phyloP scores from a whole-genome alignment of 2,329 filamentous ascomycete genomes.

The Knufia fluminis region DNA sequence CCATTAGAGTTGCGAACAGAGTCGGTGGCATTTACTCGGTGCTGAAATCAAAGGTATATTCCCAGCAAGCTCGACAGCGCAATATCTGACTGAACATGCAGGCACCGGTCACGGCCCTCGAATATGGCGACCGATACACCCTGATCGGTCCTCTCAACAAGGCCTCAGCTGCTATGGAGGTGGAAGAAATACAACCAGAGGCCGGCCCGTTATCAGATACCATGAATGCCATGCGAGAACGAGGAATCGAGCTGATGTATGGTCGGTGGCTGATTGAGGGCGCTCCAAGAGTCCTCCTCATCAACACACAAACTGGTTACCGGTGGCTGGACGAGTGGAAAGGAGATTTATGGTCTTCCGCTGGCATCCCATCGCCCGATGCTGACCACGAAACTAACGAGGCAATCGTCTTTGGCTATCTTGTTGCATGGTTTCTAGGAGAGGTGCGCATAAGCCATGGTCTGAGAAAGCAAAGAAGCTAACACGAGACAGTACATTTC shows the following conservation, averaged over 20 bases:
- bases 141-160: conserved; percentile 91
- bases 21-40: conserved; percentile 99
- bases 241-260: conserved; percentile 82
- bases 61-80: background rate
- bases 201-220: conserved; percentile 70
- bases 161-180: conserved; percentile 90
- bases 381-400: conserved; percentile 94
- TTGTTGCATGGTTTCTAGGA: conserved; percentile 96
- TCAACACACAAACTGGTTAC: conserved; percentile 92
- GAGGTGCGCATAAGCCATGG: conserved; percentile 55
- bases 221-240: conserved; percentile 85
- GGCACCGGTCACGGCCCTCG: conserved; percentile 89
- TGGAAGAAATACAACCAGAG: conserved; percentile 81
- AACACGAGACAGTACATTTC: conserved; percentile 63
- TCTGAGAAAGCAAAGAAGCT: conserved; percentile 7
- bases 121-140: conserved; percentile 96
- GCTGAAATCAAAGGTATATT: conserved; percentile 72
- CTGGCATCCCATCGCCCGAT: conserved; percentile 86
- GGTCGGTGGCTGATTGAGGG: conserved; percentile 97
- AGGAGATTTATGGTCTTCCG: conserved; percentile 82
- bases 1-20: conserved; percentile 30
- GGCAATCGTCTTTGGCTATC: conserved; percentile 91
- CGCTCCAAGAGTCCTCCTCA: conserved; percentile 82
- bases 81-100: background rate
- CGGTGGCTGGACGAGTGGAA: conserved; percentile 94